Evolutionary conservation across 768 basidiomycete species (phyloP), one percentile per base, ranked within the genome.

Genomic region (Rubroboletus pulcherrimus): DNA sequence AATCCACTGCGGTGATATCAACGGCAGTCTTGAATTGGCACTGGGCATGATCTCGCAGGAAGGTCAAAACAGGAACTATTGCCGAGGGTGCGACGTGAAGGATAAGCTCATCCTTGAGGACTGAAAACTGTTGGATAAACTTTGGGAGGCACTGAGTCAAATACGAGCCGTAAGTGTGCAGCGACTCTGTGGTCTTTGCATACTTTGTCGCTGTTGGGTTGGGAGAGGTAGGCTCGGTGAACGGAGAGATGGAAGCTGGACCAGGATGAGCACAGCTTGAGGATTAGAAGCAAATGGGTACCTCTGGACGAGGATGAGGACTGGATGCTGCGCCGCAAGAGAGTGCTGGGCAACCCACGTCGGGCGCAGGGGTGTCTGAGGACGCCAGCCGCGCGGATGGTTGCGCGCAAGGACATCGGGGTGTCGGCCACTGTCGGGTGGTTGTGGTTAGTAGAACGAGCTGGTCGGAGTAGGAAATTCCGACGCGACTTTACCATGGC

Each of bases 61-160:
- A 98, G 26, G 86, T 89, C 61, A 97, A 78, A 48, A 93, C 86
- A 19, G 93, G 94, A 42, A 92, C 71, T 68, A 97, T 76, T 53
- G 82, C 91, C 35, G 84, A 79, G 17, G 96, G 96, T 0, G 86
- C 79, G 71, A 87, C 78, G 77, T 98, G 95, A 51, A 98, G 80
- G 26, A 89, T 87, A 57, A 98, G 79, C 73, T 98, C 97, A 72
- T 98, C 97, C 79, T 93, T 93, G 72, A 93, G 83, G 44, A 98
- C 91, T 11, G 93, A 93, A 79, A 96, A 98, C 73, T 98, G 97
- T 74, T 98, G 96, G 69, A 99, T 84, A 77, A 86, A 97, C 77
- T 97, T 98, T 51, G 96, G 96, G 24, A 98, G 84, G 69, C 89
- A 93, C 67, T 95, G 91, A 48, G 82, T 86, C 65, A 98, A 80